phyloP scores from a whole-genome alignment of 2,329 filamentous ascomycete genomes.

The Aureobasidium sp. region DNA sequence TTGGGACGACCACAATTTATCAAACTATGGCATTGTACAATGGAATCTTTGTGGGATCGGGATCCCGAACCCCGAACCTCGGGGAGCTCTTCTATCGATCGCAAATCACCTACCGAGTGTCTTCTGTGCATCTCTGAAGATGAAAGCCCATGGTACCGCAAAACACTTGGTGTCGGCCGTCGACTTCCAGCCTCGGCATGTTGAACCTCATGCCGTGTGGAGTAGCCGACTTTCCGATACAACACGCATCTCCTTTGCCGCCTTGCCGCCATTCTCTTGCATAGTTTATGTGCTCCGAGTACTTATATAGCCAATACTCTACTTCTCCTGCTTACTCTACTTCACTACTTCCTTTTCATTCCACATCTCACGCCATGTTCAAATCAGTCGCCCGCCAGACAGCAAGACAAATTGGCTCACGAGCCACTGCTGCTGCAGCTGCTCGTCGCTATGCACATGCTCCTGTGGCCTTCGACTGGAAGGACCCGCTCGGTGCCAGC shows the following conservation, averaged over 20 bases:
- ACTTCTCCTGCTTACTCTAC: not conserved
- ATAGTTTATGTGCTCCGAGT: not conserved
- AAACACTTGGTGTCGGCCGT: not conserved
- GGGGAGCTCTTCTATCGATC: not conserved
- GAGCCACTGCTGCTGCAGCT: conserved; percentile 22
- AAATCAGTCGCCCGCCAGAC: conserved; percentile 32
- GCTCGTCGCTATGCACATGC: conserved; percentile 34
- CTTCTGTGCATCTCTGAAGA: not conserved
- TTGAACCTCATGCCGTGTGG: not conserved
- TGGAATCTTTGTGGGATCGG: not conserved
- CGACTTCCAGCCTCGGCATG: conserved; percentile 10
- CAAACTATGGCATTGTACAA: not conserved
- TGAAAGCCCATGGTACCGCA: not conserved
- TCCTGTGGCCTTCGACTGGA: conserved; percentile 67
- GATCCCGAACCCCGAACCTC: not conserved
- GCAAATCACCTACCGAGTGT: not conserved
- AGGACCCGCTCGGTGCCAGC: conserved; percentile 71
- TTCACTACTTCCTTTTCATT: not conserved
- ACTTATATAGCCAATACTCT: not conserved
- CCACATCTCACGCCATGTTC: conserved; percentile 29
- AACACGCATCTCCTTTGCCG: conserved; percentile 1
- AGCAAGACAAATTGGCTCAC: conserved; percentile 31
- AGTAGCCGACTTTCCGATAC: conserved; percentile 7
- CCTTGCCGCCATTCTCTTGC: not conserved
- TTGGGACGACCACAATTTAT: not conserved